Conservation (phyloP, 495 filamentous ascomycete species). For the Xeromyces bisporus region DNA sequence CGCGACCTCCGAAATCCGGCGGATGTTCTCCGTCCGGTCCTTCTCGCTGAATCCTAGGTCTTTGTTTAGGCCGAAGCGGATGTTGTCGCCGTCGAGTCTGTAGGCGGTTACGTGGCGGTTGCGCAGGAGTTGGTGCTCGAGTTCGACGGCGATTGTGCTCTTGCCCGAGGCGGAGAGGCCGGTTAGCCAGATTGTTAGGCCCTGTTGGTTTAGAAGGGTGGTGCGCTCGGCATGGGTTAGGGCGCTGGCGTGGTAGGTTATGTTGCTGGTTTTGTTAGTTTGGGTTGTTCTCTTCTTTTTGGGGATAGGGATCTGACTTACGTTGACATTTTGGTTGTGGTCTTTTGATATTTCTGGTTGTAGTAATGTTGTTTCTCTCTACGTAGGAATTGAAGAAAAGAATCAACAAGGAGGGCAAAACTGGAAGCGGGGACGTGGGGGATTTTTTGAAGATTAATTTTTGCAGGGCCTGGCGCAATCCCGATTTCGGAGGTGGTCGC, state of each 20-base stretch:
- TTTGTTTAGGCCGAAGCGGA: constrained; percentile 94
- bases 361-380: background rate
- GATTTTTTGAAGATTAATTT: no score
- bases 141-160: constrained; percentile 85
- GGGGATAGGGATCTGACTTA: constrained; percentile 10
- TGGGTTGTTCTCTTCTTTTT: constrained; percentile 1
- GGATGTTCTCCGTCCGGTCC: constrained; percentile 94
- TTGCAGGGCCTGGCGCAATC: no score
- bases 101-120: constrained; percentile 66
- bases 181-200: constrained; percentile 95
- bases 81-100: constrained; percentile 93
- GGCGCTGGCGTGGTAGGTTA: constrained; percentile 89
- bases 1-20: constrained; percentile 87
- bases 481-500: no score
- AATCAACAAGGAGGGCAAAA: constrained; percentile 1
- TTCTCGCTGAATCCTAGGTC: constrained; percentile 87
- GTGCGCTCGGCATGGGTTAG: constrained; percentile 76
- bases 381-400: background rate
- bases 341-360: background rate
- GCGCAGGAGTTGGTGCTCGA: constrained; percentile 79
- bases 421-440: background rate
- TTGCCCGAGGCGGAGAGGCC: constrained; percentile 91
- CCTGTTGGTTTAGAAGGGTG: constrained; percentile 60
- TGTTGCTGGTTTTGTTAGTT: constrained; percentile 50
- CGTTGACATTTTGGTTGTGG: constrained; percentile 25